Conservation (phyloP, 495 filamentous ascomycete genomes). For the Penicillium roqueforti region DNA sequence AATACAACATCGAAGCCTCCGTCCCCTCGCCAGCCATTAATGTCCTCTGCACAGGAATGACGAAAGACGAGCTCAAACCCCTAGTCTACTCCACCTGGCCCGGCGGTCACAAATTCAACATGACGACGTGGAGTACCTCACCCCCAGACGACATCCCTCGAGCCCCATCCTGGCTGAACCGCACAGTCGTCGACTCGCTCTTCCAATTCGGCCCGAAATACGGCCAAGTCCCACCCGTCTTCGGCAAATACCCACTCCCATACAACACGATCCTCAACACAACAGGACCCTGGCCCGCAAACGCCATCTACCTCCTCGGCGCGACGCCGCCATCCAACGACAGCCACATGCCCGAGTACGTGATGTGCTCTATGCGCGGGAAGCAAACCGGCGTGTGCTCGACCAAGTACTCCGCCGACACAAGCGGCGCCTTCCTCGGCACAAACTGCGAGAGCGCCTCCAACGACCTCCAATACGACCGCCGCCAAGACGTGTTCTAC, state of each 20-base stretch:
- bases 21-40: conserved; percentile 63
- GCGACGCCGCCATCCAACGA: conserved; percentile 28
- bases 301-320: conserved; percentile 61
- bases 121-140: conserved; percentile 24
- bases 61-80: conserved; percentile 51
- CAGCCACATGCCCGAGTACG: conserved; percentile 40
- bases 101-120: conserved; percentile 34
- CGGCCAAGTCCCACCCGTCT: conserved; percentile 54
- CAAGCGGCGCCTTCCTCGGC: conserved; percentile 49
- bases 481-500: conserved; percentile 30
- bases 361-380: conserved; percentile 59
- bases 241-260: conserved; percentile 54
- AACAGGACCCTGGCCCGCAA: conserved; percentile 33
- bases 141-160: conserved; percentile 21
- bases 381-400: conserved; percentile 57
- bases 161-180: conserved; percentile 43
- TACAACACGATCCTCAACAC: conserved; percentile 65
- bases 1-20: conserved; percentile 60
- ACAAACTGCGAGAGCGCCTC: conserved; percentile 54
- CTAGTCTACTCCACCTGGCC: conserved; percentile 60
- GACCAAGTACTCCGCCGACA: conserved; percentile 56
- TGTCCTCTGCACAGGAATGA: conserved; percentile 64
- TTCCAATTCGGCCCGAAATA: conserved; percentile 58
- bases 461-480: conserved; percentile 50
- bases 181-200: conserved; percentile 62